Conservation (phyloP, 179 eudicot species). For the Spinacia oleracea region DNA sequence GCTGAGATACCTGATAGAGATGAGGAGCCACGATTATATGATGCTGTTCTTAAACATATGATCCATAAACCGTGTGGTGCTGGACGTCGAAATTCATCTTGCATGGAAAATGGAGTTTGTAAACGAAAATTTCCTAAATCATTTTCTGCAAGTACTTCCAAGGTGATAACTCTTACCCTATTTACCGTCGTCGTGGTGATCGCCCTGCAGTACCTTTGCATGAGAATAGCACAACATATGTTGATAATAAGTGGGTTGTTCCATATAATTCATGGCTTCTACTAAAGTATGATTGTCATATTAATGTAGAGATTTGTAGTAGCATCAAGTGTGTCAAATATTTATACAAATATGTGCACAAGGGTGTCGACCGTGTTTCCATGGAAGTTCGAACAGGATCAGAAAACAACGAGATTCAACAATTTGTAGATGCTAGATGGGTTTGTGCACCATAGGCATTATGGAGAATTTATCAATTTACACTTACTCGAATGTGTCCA, state of each 20-base stretch:
- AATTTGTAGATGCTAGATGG: conserved; percentile 18
- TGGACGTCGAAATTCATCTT: neutral
- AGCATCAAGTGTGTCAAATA: conserved; percentile 6
- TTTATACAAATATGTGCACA: conserved; percentile 17
- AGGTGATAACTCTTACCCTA: conserved; percentile 4
- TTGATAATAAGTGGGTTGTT: too few species aligned
- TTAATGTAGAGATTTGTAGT: too few species aligned
- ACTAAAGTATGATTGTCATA: too few species aligned
- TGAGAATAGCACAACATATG: too few species aligned
- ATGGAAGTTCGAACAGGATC: neutral
- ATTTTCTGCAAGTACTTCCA: neutral
- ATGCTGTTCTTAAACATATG: too few species aligned
- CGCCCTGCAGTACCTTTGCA: neutral
- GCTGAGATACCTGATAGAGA: too few species aligned
- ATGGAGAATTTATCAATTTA: conserved; percentile 6
- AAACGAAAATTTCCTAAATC: neutral
- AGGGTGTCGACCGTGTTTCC: neutral
- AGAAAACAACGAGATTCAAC: conserved; percentile 7
- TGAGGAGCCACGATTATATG: too few species aligned
- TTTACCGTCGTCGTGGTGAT: neutral
- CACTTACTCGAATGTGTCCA: neutral
- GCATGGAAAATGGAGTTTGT: conserved; percentile 4
- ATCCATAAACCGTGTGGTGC: too few species aligned
- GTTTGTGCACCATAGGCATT: conserved; percentile 15
- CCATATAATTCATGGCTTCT: too few species aligned